Evolutionary conservation across 2,329 filamentous ascomycete species (phyloP).

Genomic region (Chaetomiaceae sp.): DNA sequence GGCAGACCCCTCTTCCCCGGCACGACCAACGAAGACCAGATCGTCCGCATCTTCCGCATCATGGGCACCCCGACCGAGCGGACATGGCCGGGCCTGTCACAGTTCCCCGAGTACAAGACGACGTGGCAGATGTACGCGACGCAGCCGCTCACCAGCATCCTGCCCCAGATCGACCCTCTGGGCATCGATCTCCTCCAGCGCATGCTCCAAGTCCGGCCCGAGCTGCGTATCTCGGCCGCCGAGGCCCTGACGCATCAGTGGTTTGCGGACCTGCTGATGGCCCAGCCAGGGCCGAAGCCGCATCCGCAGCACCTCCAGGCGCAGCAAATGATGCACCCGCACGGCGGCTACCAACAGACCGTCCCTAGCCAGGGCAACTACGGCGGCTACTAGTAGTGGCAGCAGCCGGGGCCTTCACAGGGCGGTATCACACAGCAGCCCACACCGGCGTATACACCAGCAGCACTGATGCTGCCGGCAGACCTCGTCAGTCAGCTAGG

Average conservation of each 20-base stretch:
- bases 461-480: neutral
- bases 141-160: conserved; percentile 78
- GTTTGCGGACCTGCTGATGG: conserved; percentile 72
- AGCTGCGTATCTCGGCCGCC: conserved; percentile 81
- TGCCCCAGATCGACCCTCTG: conserved; percentile 82
- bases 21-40: conserved; percentile 96
- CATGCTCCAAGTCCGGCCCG: conserved; percentile 89
- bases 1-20: conserved; percentile 92
- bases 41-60: conserved; percentile 93
- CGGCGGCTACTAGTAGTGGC: conserved; percentile 26
- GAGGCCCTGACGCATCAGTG: conserved; percentile 87
- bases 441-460: neutral
- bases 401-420: neutral
- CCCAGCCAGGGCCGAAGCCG: conserved; percentile 43
- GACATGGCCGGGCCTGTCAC: conserved; percentile 90
- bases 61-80: conserved; percentile 97
- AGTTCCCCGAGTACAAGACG: conserved; percentile 95
- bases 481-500: neutral
- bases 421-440: neutral
- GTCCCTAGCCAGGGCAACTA: conserved; percentile 26
- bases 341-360: conserved; percentile 26
- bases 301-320: conserved; percentile 19
- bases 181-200: conserved; percentile 83
- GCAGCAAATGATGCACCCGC: conserved; percentile 26
- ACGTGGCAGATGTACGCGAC: conserved; percentile 94